These are phyloP conservation scores for Tetrapisispora nanseiensis DNA, from an alignment of 805 yeast genomes.

Conservation along the genomic window DNA sequence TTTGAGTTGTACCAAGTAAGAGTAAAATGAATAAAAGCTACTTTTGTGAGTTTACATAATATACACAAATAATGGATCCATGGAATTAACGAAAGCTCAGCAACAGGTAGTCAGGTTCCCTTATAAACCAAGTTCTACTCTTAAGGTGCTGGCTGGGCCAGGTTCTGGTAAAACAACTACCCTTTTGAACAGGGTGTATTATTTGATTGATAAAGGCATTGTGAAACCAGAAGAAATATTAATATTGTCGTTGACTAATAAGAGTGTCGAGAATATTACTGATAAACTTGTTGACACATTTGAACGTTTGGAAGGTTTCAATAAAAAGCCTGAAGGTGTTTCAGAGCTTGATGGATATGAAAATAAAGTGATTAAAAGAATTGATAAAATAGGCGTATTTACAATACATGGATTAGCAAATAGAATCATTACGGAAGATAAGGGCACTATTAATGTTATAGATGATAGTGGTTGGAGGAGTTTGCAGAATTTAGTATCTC, in stretches of 20 bases:
- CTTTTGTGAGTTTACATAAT: no score
- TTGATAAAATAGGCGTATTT: constrained; percentile 32
- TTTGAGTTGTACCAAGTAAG: no score
- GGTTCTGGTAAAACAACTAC: constrained; percentile 68
- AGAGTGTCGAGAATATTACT: constrained; percentile 46
- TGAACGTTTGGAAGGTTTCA: constrained; percentile 20
- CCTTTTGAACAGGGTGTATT: constrained; percentile 42
- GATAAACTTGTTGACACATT: constrained; percentile 26
- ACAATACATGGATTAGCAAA: constrained; percentile 63
- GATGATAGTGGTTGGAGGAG: constrained; percentile 49
- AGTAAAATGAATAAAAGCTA: no score
- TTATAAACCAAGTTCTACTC: constrained; percentile 30
- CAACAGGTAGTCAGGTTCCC: constrained; percentile 36
- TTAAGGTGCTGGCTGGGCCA: constrained; percentile 58
- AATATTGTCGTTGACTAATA: constrained; percentile 58
- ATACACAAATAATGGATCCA: neutral
- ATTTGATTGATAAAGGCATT: constrained; percentile 31
- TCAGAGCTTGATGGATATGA: neutral
- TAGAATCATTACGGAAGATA: constrained; percentile 35
- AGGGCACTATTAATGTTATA: constrained; percentile 32
- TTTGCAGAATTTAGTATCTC: constrained; percentile 30
- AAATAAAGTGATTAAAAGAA: constrained; percentile 4
- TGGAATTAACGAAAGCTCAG: constrained; percentile 38
- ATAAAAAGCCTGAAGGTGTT: neutral
- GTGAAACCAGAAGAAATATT: constrained; percentile 46